A percentile compares a stretch with the other conserved stretches of the same genome.
Conservation (phyloP, 2,329 filamentous ascomycete species). For the Aspergillus tamarii region DNA sequence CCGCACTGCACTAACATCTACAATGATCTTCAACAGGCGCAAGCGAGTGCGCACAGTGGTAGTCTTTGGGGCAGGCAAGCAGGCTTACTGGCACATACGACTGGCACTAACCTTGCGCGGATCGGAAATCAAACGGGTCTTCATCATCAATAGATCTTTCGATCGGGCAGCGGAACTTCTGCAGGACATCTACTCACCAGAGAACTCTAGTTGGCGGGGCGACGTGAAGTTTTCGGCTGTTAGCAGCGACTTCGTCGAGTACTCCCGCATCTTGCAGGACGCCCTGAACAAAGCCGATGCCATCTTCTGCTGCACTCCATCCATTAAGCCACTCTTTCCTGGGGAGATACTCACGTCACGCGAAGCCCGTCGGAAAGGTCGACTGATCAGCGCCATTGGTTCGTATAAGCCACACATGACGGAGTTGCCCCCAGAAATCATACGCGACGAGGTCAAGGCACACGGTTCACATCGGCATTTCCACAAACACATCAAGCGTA, state of each 20-base stretch:
- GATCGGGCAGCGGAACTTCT: conserved; percentile 52
- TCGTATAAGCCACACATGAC: conserved; percentile 72
- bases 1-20: conserved; percentile 64
- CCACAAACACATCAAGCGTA: conserved; percentile 56
- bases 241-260: conserved; percentile 73
- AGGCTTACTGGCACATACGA: conserved; percentile 93
- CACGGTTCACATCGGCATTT: conserved; percentile 50
- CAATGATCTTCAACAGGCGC: conserved; percentile 67
- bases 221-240: conserved; percentile 69
- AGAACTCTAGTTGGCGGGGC: conserved; percentile 63
- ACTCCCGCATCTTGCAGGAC: conserved; percentile 67
- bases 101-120: conserved; percentile 72
- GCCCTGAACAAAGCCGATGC: conserved; percentile 72
- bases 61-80: conserved; percentile 84
- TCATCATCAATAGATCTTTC: conserved; percentile 75
- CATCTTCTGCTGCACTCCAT: conserved; percentile 88
- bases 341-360: conserved; percentile 68
- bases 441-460: conserved; percentile 64
- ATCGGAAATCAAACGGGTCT: conserved; percentile 72
- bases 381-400: conserved; percentile 49
- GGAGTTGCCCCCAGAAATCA: conserved; percentile 77
- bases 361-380: conserved; percentile 49
- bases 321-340: conserved; percentile 74
- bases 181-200: conserved; percentile 57
- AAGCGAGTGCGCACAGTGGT: conserved; percentile 72